These are phyloP conservation scores for Dissoconium aciculare DNA, from an alignment of 2,329 filamentous ascomycete genomes.

Conservation along the genomic window DNA sequence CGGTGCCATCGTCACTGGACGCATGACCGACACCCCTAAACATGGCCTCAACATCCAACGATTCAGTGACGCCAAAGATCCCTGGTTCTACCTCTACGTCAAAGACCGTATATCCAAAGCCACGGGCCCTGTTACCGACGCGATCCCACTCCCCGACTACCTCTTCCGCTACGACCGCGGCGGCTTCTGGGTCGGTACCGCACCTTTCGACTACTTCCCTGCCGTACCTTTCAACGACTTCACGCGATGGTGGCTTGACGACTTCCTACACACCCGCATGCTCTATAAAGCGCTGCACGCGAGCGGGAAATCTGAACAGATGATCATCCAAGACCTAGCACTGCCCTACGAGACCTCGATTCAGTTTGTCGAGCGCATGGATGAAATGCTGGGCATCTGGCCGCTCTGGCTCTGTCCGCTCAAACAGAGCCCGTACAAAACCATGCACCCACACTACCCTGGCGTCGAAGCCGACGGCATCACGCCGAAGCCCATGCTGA, in stretches of 20 bases:
- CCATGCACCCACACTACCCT: conserved; percentile 21
- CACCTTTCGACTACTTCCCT: conserved; percentile 49
- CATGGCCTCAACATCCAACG: conserved; percentile 11
- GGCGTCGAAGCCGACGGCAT: conserved; percentile 14
- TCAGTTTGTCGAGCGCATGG: conserved; percentile 31
- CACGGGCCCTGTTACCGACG: conserved; percentile 34
- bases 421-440: conserved; percentile 17
- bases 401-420: conserved; percentile 37
- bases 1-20: conserved; percentile 32
- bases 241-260: conserved; percentile 47
- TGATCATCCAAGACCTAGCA: conserved; percentile 50
- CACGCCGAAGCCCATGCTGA: conserved; percentile 32
- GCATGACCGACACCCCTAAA: conserved; percentile 24
- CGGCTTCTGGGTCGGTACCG: conserved; percentile 51
- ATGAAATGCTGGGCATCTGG: conserved; percentile 28
- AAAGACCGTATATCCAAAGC: conserved; percentile 25
- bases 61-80: conserved; percentile 32
- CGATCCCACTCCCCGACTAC: conserved; percentile 49
- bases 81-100: conserved; percentile 38
- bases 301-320: conserved; percentile 43
- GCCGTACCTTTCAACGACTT: conserved; percentile 47
- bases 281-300: conserved; percentile 52
- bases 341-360: conserved; percentile 30
- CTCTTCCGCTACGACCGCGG: conserved; percentile 58
- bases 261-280: conserved; percentile 47